Base-by-base conservation (phyloP, 371 early-diverging fungal species). In the Apophysomyces trapeziformis region DNA sequence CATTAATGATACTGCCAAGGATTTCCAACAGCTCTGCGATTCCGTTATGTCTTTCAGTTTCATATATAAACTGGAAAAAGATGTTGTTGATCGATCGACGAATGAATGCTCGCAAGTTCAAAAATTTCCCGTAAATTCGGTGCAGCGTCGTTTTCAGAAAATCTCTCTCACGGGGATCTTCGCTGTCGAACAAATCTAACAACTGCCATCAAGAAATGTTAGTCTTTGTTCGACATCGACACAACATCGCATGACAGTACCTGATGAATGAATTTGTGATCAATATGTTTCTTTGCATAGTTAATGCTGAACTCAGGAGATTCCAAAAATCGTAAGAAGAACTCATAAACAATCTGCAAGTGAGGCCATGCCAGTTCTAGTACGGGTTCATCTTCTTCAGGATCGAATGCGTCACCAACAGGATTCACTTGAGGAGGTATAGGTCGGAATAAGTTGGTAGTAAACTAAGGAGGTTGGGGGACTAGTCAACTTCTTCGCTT, bases 311-410 rank as follows among this genome's bases (percentile, higher is more conserved):
- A 98, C 68, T 96, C 98, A 56, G 94, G 91, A 1, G 94, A 95
- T 78, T 98, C 99, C 47, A 97, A 87, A 73, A 96, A 97, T 56
- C 97, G 88, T 58, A 98, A 83, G 76, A 98, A 97, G 72, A 97
- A 94, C 75, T 95, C 96, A 73, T 98, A 98, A 5, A 98, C 97
- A 47, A 96, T 90, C 71, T 95, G 96, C 57, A 97, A 83, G 76
- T 98, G 99, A 43, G 98, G 98, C 99, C 99, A 98, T 5, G 96
- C 95, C 26, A 90, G 70, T 73, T 98, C 99, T 46, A 96, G 80
- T 1, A 96, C 93, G 8, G 97, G 97, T 70, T 98, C 99, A 75
- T 98, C 99, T 75, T 98, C 99, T 77, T 98, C 99, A 8, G 97
- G 98, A 78, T 98, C 99, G 74, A 93, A 98, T 4, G 95, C 95